Conservation (phyloP, 2,329 filamentous ascomycete species). For the Sarocladiaceae sp. region DNA sequence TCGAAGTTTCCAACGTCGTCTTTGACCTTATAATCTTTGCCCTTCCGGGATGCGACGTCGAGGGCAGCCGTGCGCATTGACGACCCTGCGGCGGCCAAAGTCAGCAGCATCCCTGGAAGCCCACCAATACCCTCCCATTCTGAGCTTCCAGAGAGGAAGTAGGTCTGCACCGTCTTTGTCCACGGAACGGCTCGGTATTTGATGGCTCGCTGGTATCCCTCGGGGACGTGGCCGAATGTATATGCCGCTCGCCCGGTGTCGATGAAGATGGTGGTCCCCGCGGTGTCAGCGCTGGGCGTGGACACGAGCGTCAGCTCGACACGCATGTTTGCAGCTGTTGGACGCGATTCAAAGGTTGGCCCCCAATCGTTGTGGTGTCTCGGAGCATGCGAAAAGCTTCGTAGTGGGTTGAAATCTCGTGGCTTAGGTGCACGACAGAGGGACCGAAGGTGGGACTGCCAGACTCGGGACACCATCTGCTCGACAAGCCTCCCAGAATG, state of each 20-base stretch:
- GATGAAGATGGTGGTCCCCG: conserved; percentile 71
- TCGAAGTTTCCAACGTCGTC: conserved; percentile 21
- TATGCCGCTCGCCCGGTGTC: conserved; percentile 82
- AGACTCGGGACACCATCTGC: background rate
- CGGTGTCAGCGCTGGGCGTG: conserved; percentile 79
- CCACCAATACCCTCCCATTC: conserved; percentile 77
- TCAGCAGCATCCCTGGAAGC: conserved; percentile 79
- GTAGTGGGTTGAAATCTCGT: background rate
- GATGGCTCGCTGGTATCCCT: conserved; percentile 79
- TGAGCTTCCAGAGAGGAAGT: conserved; percentile 73
- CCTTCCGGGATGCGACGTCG: conserved; percentile 35
- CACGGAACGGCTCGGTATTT: conserved; percentile 63
- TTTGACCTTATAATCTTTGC: conserved; percentile 30
- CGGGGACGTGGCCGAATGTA: conserved; percentile 74
- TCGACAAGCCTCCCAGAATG: background rate
- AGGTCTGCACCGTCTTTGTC: conserved; percentile 63
- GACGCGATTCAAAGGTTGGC: background rate
- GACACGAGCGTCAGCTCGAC: conserved; percentile 68
- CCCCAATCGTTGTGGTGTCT: background rate
- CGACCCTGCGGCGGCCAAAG: conserved; percentile 50
- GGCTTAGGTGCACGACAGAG: background rate
- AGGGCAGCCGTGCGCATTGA: conserved; percentile 49
- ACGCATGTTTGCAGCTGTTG: background rate
- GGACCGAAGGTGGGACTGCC: background rate
- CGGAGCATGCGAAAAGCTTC: background rate